Evolutionary conservation across 192 early-diverging fungal species (phyloP).

Genomic region (Podila horticola): DNA sequence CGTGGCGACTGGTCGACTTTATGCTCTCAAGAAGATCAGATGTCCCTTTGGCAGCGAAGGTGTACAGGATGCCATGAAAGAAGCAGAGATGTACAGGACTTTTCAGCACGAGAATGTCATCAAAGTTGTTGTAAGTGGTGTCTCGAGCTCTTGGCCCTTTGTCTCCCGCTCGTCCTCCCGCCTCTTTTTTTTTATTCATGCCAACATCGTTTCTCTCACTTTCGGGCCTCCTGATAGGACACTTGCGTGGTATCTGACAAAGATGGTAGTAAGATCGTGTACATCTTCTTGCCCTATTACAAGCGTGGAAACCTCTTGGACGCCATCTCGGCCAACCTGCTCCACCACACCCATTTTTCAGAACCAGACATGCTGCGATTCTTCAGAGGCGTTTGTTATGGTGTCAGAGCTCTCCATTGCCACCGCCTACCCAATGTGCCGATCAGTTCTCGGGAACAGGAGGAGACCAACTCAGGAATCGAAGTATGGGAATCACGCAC

Average conservation of each 20-base stretch:
- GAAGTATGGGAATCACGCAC: constrained; percentile 44
- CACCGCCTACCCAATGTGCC: constrained; percentile 58
- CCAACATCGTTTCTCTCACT: neutral
- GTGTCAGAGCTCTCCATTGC: constrained; percentile 64
- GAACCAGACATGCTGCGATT: constrained; percentile 68
- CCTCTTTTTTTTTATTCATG: neutral
- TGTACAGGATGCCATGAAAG: constrained; percentile 69
- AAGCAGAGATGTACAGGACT: constrained; percentile 73
- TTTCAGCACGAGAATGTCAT: constrained; percentile 76
- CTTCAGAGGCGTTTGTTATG: constrained; percentile 69
- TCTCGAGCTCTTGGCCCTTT: neutral
- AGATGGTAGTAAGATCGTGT: constrained; percentile 62
- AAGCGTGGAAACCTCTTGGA: constrained; percentile 69
- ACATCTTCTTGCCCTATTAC: constrained; percentile 80
- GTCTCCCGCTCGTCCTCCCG: neutral
- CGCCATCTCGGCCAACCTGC: constrained; percentile 58
- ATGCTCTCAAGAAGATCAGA: constrained; percentile 76
- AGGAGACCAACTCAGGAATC: constrained; percentile 28
- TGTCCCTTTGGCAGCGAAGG: constrained; percentile 70
- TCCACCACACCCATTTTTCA: constrained; percentile 58
- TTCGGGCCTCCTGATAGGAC: constrained; percentile 48
- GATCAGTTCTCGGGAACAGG: constrained; percentile 41
- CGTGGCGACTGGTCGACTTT: constrained; percentile 52
- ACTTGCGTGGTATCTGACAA: constrained; percentile 61
- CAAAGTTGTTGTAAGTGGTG: constrained; percentile 62